These are phyloP conservation scores for Myotisia sp. DNA, from an alignment of 2,329 filamentous ascomycete genomes.

Conservation along the genomic window DNA sequence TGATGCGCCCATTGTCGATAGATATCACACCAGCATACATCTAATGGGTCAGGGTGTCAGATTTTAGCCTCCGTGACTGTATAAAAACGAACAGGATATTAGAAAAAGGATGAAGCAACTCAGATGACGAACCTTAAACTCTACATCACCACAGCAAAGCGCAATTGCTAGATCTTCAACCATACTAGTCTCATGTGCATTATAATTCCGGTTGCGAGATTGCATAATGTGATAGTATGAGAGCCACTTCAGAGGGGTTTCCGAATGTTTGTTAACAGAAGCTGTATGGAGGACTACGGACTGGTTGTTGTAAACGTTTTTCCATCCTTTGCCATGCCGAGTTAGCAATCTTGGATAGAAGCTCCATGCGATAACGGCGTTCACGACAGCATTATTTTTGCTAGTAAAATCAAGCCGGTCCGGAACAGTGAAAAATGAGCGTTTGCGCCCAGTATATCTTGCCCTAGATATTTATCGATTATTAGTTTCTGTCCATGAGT, in stretches of 20 bases:
- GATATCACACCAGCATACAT: conserved; percentile 56
- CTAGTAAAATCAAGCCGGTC: conserved; percentile 60
- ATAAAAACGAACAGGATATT: no score
- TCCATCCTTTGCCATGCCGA: conserved; percentile 71
- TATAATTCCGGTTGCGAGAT: conserved; percentile 61
- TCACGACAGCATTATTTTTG: conserved; percentile 62
- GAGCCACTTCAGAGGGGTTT: conserved; percentile 54
- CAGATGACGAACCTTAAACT: conserved; percentile 62
- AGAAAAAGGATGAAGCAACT: not conserved
- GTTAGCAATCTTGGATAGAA: conserved; percentile 90
- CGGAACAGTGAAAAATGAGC: conserved; percentile 74
- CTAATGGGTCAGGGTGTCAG: no score
- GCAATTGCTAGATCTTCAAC: conserved; percentile 71
- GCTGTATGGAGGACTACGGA: conserved; percentile 72
- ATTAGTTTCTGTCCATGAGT: not conserved
- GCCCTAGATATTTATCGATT: conserved; percentile 22
- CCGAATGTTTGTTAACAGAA: conserved; percentile 63
- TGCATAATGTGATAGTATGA: conserved; percentile 98
- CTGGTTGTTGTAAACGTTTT: conserved; percentile 88
- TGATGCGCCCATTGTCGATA: conserved; percentile 72
- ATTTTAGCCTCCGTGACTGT: no score
- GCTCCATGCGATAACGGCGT: conserved; percentile 77
- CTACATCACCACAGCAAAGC: conserved; percentile 74
- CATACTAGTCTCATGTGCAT: conserved; percentile 76
- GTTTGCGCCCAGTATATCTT: conserved; percentile 51